Evolutionary conservation across 2,329 filamentous ascomycete genomes (phyloP).

Genomic region (Xylaria digitata): DNA sequence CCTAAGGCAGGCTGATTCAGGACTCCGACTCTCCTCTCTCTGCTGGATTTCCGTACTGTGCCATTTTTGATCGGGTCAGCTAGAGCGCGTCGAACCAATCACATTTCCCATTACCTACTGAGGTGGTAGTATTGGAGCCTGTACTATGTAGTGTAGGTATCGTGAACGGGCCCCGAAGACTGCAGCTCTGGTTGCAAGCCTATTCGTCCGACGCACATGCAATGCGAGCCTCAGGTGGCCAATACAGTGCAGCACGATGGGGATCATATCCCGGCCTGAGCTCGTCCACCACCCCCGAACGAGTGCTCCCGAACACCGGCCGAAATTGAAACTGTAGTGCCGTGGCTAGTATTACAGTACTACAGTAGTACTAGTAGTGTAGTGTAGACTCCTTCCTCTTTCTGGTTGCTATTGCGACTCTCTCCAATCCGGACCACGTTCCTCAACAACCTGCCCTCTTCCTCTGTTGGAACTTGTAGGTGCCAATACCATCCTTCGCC

Average conservation of each 20-base stretch:
- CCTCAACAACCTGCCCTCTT: neutral
- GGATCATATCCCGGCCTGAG: too few relatives aligned
- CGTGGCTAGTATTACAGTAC: neutral
- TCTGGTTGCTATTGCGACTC: neutral
- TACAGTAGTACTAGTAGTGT: neutral
- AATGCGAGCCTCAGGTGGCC: neutral
- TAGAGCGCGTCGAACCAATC: slow-evolving; percentile 19
- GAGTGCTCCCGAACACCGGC: neutral
- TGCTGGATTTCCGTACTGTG: slow-evolving; percentile 6
- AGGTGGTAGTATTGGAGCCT: neutral
- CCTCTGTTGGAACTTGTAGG: slow-evolving; percentile 7
- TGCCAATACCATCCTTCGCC: slow-evolving; percentile 2
- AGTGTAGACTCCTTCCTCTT: neutral
- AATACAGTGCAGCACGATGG: neutral
- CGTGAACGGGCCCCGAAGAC: slow-evolving; percentile 3
- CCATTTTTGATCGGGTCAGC: slow-evolving; percentile 11
- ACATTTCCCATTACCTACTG: slow-evolving; percentile 21
- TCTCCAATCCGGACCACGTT: neutral
- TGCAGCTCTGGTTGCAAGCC: slow-evolving; percentile 17
- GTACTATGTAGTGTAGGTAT: neutral
- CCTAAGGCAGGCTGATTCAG: slow-evolving; percentile 2
- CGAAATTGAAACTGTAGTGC: slow-evolving; percentile 12
- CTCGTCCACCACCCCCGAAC: too few relatives aligned
- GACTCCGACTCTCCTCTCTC: slow-evolving; percentile 13
- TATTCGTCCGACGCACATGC: slow-evolving; percentile 27